Evolutionary conservation across 2,329 filamentous ascomycete species (phyloP), one percentile per base, ranked within the genome.

Genomic region (Xylaria digitata): DNA sequence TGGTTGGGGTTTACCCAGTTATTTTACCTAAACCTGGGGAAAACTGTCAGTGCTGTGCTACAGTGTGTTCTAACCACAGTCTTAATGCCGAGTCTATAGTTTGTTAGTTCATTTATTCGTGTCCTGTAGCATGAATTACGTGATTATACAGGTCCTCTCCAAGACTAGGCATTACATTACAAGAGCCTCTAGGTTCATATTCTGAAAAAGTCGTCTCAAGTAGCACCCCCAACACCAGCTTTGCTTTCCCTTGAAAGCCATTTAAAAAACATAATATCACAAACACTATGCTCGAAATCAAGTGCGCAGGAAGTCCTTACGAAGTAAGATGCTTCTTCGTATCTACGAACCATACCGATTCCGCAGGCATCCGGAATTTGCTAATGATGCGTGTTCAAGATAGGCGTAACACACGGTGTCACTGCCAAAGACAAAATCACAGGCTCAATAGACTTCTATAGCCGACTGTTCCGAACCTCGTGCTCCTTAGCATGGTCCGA

Each of bases 391-490:
- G 26, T 61, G 46, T 6, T 13, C 49, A 58, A 80, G 76, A 79
- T 82, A 55, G 80, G 80, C 7, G 37, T 75, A 11, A 72, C 73
- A 1, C 79, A 82, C 63, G 80, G 80, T 42, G 48, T 50, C 15
- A 19, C 67, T 15, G 80, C 78, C 8, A 73, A 70, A 40, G 57
- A 69, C 6, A 71, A 77, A 56, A 77, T 82, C 62, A 52, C 67
- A 7, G 70, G 75, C 23, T 77, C 77, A n/a, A 74, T 81, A 57
- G 58, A 49, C 6, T 81, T 81, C 69, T 82, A 82, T 65, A 62
- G 62, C 37, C 64, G 65, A 0, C 69, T 81, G n/a, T 81, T 81
- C 65, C 70, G 69, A 15, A 68, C 75, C 32, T 75, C 75, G 3
- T 78, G 75, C 55, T 70, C 71, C 1, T 64, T 81, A 67, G 54